A percentile compares a stretch with the other conserved stretches of the same genome.
Evolutionary conservation across 495 filamentous ascomycete genomes (phyloP).

Genomic region (Friedmanniomyces endolithicus): DNA sequence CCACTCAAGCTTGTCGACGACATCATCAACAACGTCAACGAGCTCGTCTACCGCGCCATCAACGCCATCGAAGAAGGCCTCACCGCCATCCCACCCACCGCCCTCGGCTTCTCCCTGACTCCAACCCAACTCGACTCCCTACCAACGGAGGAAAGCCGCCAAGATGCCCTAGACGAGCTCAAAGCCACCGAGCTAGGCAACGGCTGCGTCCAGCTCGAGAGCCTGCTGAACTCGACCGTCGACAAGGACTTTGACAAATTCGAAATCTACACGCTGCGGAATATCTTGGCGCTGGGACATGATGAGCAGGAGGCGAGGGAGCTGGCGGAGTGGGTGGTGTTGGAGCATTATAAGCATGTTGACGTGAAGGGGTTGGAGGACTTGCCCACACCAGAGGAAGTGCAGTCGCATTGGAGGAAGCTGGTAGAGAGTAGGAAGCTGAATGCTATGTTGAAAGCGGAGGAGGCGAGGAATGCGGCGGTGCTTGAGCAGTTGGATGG

Average conservation of each 20-base stretch:
- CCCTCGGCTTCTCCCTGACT: slow-evolving; percentile 54
- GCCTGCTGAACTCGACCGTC: slow-evolving; percentile 69
- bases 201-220: slow-evolving; percentile 86
- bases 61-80: slow-evolving; percentile 72
- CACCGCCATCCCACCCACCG: slow-evolving; percentile 52
- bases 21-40: slow-evolving; percentile 91
- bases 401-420: slow-evolving; percentile 59
- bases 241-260: slow-evolving; percentile 71
- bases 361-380: slow-evolving; percentile 19
- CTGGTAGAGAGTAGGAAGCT: slow-evolving; percentile 72
- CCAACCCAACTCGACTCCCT: background rate
- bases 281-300: slow-evolving; percentile 58
- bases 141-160: slow-evolving; percentile 24
- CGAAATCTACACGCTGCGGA: slow-evolving; percentile 75
- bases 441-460: slow-evolving; percentile 58
- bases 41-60: slow-evolving; percentile 72
- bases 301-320: slow-evolving; percentile 39
- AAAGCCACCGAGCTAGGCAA: slow-evolving; percentile 69
- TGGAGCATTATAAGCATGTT: slow-evolving; percentile 72
- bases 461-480: slow-evolving; percentile 61
- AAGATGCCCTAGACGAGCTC: slow-evolving; percentile 43
- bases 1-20: slow-evolving; percentile 89
- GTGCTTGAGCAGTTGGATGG: slow-evolving; percentile 53
- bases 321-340: slow-evolving; percentile 59
- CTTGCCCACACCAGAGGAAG: slow-evolving; percentile 47